A percentile compares a stretch with the other conserved stretches of the same genome.
These are phyloP conservation scores for Solanum verrucosum DNA, from an alignment of 257 asterid species.

Conservation along the genomic window DNA sequence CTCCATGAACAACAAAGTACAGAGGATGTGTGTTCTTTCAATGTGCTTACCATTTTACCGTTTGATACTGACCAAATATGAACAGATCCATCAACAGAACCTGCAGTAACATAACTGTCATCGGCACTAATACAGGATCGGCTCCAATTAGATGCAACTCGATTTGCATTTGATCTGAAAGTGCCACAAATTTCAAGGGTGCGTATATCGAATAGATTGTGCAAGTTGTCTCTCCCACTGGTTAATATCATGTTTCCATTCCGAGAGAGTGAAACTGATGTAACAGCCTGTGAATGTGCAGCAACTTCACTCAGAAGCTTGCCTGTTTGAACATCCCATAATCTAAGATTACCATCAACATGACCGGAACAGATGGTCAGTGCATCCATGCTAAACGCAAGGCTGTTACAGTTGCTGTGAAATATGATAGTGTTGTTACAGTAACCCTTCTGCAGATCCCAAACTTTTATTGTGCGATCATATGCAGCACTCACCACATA, in stretches of 20 bases:
- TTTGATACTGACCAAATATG: slow-evolving; percentile 72
- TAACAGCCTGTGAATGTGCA: slow-evolving; percentile 76
- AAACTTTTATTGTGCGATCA: slow-evolving; percentile 88
- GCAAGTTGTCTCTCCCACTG: slow-evolving; percentile 91
- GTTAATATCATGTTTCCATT: slow-evolving; percentile 74
- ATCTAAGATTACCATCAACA: slow-evolving; percentile 76
- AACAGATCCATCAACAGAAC: slow-evolving; percentile 81
- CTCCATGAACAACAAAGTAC: slow-evolving; percentile 87
- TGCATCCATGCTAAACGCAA: slow-evolving; percentile 80
- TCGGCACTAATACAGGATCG: slow-evolving; percentile 85
- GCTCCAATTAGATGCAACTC: slow-evolving; percentile 90
- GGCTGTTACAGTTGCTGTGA: slow-evolving; percentile 85
- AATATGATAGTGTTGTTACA: slow-evolving; percentile 64
- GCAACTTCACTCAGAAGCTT: slow-evolving; percentile 77
- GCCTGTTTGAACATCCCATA: slow-evolving; percentile 86
- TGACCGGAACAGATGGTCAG: slow-evolving; percentile 83
- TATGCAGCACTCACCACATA: slow-evolving; percentile 77
- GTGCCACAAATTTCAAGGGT: slow-evolving; percentile 77
- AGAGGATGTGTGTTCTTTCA: slow-evolving; percentile 69
- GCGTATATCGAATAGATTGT: slow-evolving; percentile 73
- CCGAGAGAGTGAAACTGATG: slow-evolving; percentile 72
- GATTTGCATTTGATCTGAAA: slow-evolving; percentile 46
- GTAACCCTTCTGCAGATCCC: slow-evolving; percentile 92
- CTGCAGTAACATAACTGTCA: slow-evolving; percentile 78
- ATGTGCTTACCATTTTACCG: slow-evolving; percentile 54